Evolutionary conservation across 345 rosid genomes (phyloP), one percentile per base, ranked within the genome.

Genomic region (Sonneratia alba): DNA sequence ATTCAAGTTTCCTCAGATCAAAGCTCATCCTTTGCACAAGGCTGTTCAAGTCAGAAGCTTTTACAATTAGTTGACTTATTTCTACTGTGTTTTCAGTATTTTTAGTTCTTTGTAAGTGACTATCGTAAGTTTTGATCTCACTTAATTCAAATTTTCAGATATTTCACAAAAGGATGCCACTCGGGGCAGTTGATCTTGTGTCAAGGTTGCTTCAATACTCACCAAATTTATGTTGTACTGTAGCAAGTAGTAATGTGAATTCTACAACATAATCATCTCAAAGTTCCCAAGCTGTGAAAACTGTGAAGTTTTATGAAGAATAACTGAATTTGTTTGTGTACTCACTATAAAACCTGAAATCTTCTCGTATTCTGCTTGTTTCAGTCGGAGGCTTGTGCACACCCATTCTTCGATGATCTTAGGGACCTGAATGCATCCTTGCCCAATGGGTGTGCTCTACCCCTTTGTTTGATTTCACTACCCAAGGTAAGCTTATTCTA

Each of bases 21-120:
- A 92, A 86, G 96, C 99, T 80, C 99, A 92, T 81, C 99, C 99
- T 67, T 92, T 97, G 99, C 94, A 95, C 83, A 95, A 95, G 98
- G 99, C 89, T 59, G 64, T 34, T 59, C 34, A 3, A 59, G 14
- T 59, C 11, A 12, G 15, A 64, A 21, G 37, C 37, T 73, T 48
- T 72, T 72, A 34, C 19, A 11, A 21, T 19, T 32, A 0, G 43
- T 47, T 47, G 51, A 47, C 51, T 27, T 27, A 47, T 11, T 0
- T 47, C 21, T 13, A 19, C 24, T 71, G 67, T 51, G 36, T 19
- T 37, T 3, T 68, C 4, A 0, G 62, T 38, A 24, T 40, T 76
- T 68, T 5, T 40, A 40, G 5, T 40, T 67, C n/a, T 61, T 68
- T 69, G 63, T 11, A 36, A 27, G 42, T 37, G 57, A 7, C 34